These are phyloP conservation scores for Tulasnella sp. DNA, from an alignment of 768 basidiomycete species.

Conservation along the genomic window DNA sequence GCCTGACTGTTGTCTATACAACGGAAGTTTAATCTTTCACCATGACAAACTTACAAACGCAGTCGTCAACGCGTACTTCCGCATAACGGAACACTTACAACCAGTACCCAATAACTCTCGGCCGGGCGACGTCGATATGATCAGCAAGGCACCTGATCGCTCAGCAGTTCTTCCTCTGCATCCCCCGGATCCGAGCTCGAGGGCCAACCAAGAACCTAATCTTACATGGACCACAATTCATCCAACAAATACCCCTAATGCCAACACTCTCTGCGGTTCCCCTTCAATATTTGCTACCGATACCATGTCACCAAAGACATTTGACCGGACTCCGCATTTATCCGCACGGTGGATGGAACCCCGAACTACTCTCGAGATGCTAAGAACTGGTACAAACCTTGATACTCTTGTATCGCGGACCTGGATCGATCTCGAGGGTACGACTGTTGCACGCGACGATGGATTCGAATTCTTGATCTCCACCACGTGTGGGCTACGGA, in stretches of 20 bases:
- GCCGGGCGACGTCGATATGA: neutral
- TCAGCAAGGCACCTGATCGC: neutral
- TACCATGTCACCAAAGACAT: neutral
- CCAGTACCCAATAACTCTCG: neutral
- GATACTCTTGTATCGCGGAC: neutral
- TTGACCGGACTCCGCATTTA: neutral
- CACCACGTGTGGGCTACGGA: neutral
- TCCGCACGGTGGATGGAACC: slow-evolving; percentile 5
- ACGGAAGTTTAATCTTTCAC: neutral
- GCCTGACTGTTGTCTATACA: neutral
- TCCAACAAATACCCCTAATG: neutral
- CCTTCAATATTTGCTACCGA: neutral
- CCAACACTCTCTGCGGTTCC: neutral
- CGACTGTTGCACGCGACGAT: neutral
- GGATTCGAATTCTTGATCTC: neutral
- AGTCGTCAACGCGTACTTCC: neutral
- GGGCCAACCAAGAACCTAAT: neutral
- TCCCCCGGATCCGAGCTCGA: neutral
- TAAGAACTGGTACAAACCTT: neutral
- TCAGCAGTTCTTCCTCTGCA: neutral
- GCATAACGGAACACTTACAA: neutral
- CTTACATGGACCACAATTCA: neutral
- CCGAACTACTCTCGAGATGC: neutral
- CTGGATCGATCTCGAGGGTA: neutral
- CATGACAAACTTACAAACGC: neutral